Base-by-base conservation (phyloP, 768 basidiomycete genomes). In the Suillus spraguei region DNA sequence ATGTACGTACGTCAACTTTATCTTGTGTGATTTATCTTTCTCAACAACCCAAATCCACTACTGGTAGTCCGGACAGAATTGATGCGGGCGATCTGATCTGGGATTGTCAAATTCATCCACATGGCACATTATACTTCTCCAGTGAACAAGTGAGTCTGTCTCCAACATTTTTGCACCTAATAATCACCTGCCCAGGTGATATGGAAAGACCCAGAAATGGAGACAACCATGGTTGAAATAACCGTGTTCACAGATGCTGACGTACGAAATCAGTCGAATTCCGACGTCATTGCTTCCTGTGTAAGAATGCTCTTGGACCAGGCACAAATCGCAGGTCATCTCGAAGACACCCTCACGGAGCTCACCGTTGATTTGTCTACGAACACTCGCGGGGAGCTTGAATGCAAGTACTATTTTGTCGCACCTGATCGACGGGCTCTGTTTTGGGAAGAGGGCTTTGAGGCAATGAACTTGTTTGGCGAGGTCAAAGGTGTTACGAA, bases 381-480 rank as follows among this genome's bases (percentile, higher is more conserved):
- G 9, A 55, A 55, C 7, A 14, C n/a, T 36, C 13, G 8, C 1
- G 53, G 53, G n/a, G 35, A 36, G n/a, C 35, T 36, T 14, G 53
- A 55, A 55, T 55, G 53, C 35, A 36, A 14, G n/a, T 55, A 55
- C n/a, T 55, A 55, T 22, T 55, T 55, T 36, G 53, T 55, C 13
- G 53, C 53, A 36, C 53, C 53, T 55, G 53, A 55, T 36, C 53
- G 7, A n/a, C 33, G 53, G 13, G 35, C 14, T 22, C 35, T 55
- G 35, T 55, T 55, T 22, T 55, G 53, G 53, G 53, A 22, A 22
- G 7, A 22, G 4, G 35, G 36, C 36, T 55, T 55, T 55, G 53
- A 55, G n/a, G 53, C 53, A n/a, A 55, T 9, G 35, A n/a, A 36
- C 14, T 36, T 55, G n/a, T 36, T 55, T 16, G 35, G 53, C 4